A percentile compares a stretch with the other conserved stretches of the same genome.
Evolutionary conservation across 1,284 basidiomycete genomes (phyloP).

Genomic region (Anthracocystis panici-leucophaei): DNA sequence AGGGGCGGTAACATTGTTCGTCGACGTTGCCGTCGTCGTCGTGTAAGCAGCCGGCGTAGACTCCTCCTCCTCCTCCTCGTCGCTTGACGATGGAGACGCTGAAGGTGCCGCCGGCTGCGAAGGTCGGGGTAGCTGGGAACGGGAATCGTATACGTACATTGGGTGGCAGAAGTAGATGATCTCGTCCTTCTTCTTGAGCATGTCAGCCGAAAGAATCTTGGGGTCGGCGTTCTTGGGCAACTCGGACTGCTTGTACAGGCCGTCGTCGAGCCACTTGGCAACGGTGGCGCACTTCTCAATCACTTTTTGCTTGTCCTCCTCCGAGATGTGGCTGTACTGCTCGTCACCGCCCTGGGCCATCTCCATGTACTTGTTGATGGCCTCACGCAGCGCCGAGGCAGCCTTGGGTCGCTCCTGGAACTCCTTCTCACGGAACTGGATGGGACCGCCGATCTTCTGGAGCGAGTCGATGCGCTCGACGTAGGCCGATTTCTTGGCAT

Average conservation of each 20-base stretch:
- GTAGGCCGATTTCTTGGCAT: conserved; percentile 67
- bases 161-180: conserved; percentile 64
- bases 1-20: background rate
- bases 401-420: conserved; percentile 67
- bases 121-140: background rate
- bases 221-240: conserved; percentile 68
- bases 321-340: conserved; percentile 66
- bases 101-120: background rate
- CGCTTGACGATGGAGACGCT: too few relatives aligned
- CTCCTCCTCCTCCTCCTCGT: too few relatives aligned
- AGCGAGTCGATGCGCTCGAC: conserved; percentile 62
- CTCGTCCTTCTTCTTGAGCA: conserved; percentile 68
- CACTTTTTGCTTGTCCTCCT: conserved; percentile 69
- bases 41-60: too few relatives aligned
- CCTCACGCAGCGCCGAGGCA: conserved; percentile 64
- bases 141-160: conserved; percentile 45
- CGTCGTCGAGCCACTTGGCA: conserved; percentile 67
- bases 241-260: conserved; percentile 67
- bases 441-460: conserved; percentile 65
- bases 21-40: background rate
- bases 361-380: conserved; percentile 66
- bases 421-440: conserved; percentile 62
- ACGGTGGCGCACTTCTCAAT: conserved; percentile 67
- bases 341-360: conserved; percentile 65
- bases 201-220: conserved; percentile 64